Evolutionary conservation across 2,329 filamentous ascomycete genomes (phyloP).

Genomic region (Thielaviopsis ethacetica): DNA sequence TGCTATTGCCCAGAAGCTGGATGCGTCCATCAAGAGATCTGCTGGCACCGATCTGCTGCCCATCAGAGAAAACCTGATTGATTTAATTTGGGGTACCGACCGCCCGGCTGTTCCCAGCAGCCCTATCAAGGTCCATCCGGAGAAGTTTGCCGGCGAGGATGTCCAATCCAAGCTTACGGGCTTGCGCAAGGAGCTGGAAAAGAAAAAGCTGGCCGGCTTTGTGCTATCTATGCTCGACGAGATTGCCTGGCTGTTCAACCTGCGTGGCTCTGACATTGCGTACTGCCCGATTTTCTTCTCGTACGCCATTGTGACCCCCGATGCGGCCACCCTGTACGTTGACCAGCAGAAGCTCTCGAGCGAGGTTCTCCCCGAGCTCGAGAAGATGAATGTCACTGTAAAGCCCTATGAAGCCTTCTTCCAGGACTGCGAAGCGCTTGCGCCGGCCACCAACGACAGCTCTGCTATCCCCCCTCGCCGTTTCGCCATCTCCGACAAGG

Average conservation of each 20-base stretch:
- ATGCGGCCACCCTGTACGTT: slow-evolving; percentile 64
- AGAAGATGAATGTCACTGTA: slow-evolving; percentile 51
- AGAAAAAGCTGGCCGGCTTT: slow-evolving; percentile 75
- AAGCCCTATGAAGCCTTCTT: slow-evolving; percentile 76
- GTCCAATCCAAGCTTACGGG: slow-evolving; percentile 72
- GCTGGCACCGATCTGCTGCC: slow-evolving; percentile 63
- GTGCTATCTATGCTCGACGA: slow-evolving; percentile 93
- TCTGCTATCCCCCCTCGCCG: slow-evolving; percentile 32
- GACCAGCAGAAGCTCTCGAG: slow-evolving; percentile 61
- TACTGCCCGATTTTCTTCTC: slow-evolving; percentile 99
- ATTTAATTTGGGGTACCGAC: slow-evolving; percentile 66
- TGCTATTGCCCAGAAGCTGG: slow-evolving; percentile 47
- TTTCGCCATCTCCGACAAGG: slow-evolving; percentile 73
- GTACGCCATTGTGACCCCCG: slow-evolving; percentile 74
- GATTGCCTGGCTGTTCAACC: slow-evolving; percentile 95
- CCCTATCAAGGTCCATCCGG: slow-evolving; percentile 52
- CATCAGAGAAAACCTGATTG: slow-evolving; percentile 71
- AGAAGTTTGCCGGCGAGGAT: slow-evolving; percentile 65
- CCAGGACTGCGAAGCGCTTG: slow-evolving; percentile 53
- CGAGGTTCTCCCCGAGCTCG: slow-evolving; percentile 53
- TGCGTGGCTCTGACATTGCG: slow-evolving; percentile 85
- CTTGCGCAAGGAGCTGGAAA: slow-evolving; percentile 76
- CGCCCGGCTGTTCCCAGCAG: slow-evolving; percentile 63
- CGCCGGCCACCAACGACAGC: slow-evolving; percentile 22
- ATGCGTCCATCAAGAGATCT: slow-evolving; percentile 73